Percentiles rank a stretch among this genome's conserved stretches.
phyloP scores from a whole-genome alignment of 495 filamentous ascomycete genomes.

The Penicillium silybi region DNA sequence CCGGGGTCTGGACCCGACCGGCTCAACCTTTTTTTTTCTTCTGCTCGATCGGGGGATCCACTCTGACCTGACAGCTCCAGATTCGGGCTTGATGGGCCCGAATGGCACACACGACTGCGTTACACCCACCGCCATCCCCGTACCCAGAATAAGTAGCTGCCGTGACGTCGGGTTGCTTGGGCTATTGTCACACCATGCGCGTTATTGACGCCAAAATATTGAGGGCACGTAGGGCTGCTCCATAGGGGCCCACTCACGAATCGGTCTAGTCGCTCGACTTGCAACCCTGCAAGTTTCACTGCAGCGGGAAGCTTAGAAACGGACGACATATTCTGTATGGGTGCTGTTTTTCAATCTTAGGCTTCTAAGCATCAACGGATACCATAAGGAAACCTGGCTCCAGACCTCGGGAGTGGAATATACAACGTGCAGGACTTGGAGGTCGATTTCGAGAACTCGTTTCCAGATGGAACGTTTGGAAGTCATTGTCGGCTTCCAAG shows the following conservation, averaged over 20 bases:
- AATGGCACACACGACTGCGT: neutral
- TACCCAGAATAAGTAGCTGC: conserved; percentile 4
- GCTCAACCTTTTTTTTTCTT: neutral
- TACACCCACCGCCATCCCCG: neutral
- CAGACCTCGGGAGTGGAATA: neutral
- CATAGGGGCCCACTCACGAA: conserved; percentile 5
- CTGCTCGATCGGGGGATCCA: neutral
- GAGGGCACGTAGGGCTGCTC: conserved; percentile 12
- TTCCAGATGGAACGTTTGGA: neutral
- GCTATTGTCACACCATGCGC: conserved; percentile 18
- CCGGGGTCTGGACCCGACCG: neutral
- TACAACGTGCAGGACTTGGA: neutral
- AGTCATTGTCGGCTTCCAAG: neutral
- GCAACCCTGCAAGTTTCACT: neutral
- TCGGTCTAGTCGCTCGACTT: neutral
- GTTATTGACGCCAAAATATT: conserved; percentile 4
- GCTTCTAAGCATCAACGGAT: neutral
- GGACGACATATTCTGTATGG: neutral
- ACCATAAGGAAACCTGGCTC: neutral
- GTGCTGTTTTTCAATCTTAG: neutral
- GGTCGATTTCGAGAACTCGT: neutral
- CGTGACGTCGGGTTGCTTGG: conserved; percentile 7
- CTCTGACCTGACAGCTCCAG: neutral
- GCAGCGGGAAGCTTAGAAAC: neutral
- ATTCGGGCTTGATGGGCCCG: neutral